Conservation (phyloP, 345 rosid genomes). For the Jatropha curcas region DNA sequence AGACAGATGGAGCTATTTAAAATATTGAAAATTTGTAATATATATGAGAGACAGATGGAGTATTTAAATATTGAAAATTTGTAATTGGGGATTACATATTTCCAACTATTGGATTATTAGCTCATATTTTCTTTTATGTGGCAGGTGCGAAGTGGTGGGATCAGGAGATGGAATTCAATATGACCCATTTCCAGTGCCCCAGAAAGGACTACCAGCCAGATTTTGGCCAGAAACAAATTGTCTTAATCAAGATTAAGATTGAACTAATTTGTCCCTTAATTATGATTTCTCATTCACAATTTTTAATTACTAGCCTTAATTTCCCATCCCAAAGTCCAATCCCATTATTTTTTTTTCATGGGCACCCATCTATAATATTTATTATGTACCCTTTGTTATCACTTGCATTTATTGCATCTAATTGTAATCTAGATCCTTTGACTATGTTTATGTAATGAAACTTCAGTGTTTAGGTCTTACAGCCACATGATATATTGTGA, state of each 20-base stretch:
- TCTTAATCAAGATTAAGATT: constrained; percentile 12
- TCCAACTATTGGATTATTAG: no score
- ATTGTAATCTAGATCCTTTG: constrained; percentile 3
- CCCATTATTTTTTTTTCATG: constrained; percentile 18
- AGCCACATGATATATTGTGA: no score
- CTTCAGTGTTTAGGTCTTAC: no score
- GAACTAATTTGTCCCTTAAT: background rate
- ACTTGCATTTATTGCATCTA: background rate
- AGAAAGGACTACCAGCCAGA: constrained; percentile 68
- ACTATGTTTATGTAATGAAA: background rate
- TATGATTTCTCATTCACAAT: background rate
- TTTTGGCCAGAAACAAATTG: constrained; percentile 44
- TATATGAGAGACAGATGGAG: no score
- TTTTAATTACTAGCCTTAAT: background rate
- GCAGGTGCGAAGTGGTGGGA: constrained; percentile 82
- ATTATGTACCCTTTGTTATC: background rate
- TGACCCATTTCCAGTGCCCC: constrained; percentile 87
- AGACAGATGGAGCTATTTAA: no score
- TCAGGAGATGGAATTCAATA: constrained; percentile 63
- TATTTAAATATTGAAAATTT: no score
- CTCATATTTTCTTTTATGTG: background rate
- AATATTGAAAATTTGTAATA: no score
- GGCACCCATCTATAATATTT: background rate
- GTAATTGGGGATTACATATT: no score
- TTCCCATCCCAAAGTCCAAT: constrained; percentile 2